Conservation (phyloP, 495 filamentous ascomycete genomes). For the Neurospora hispaniola region DNA sequence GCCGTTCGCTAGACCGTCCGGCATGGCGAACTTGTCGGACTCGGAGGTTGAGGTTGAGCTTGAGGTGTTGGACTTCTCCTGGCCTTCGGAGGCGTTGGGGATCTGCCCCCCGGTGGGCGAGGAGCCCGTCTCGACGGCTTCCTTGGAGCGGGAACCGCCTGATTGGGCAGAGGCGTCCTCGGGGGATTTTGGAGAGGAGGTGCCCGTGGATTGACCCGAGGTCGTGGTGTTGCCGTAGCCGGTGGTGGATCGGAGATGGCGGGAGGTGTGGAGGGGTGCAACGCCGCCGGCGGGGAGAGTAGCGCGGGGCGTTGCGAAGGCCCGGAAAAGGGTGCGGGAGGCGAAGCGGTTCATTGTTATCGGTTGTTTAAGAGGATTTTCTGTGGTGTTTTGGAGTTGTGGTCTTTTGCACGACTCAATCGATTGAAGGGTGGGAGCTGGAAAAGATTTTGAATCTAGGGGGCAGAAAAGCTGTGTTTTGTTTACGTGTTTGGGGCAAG, state of each 20-base stretch:
- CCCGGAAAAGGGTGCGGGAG: not conserved
- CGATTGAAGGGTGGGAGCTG: not conserved
- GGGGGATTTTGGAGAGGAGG: conserved; percentile 19
- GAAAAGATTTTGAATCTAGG: not conserved
- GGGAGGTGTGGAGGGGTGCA: not conserved
- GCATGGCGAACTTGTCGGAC: conserved; percentile 2
- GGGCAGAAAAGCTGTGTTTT: not conserved
- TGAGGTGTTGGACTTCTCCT: not conserved
- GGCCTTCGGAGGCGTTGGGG: not conserved
- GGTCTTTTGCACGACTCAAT: not conserved
- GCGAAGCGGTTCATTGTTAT: conserved; percentile 8
- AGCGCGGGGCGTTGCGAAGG: not conserved
- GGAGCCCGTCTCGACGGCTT: conserved; percentile 19
- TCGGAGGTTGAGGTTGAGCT: not conserved
- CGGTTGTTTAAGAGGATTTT: not conserved
- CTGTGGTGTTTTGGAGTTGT: not conserved
- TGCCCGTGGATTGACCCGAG: conserved; percentile 25
- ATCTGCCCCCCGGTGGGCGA: conserved; percentile 12
- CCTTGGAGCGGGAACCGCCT: conserved; percentile 35
- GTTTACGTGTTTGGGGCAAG: not conserved
- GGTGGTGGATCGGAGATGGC: not conserved
- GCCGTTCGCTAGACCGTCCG: conserved; percentile 17
- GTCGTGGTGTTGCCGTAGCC: conserved; percentile 2
- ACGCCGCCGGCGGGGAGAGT: not conserved
- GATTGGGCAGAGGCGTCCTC: conserved; percentile 33